These are phyloP conservation scores for Ogataea siamensis DNA, from an alignment of 805 yeast species.

Conservation along the genomic window DNA sequence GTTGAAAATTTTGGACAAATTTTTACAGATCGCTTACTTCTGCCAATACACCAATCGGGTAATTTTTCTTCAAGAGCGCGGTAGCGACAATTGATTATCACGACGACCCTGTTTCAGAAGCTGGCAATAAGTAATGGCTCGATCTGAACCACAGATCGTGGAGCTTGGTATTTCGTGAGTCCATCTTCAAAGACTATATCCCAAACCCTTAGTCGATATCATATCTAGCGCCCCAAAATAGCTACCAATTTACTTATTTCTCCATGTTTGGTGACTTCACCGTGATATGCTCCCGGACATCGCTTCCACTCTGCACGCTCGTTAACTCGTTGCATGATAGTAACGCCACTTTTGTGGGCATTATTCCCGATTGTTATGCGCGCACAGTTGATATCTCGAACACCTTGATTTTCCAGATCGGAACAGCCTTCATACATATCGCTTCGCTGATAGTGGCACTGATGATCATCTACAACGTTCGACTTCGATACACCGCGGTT, in stretches of 20 bases:
- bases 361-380: conserved; percentile 78
- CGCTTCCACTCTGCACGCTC: conserved; percentile 79
- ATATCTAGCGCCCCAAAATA: conserved; percentile 7
- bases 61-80: not conserved
- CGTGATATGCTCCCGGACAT: conserved; percentile 59
- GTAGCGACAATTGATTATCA: too few relatives aligned
- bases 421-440: conserved; percentile 82
- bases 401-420: conserved; percentile 85
- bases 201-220: not conserved
- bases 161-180: too few relatives aligned
- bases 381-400: conserved; percentile 85
- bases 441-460: conserved; percentile 64
- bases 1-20: conserved; percentile 2
- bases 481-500: conserved; percentile 89
- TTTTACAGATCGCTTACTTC: conserved; percentile 1
- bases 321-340: conserved; percentile 47
- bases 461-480: conserved; percentile 71
- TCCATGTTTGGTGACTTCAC: conserved; percentile 61
- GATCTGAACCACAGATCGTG: too few relatives aligned
- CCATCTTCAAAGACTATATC: not conserved
- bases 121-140: too few relatives aligned
- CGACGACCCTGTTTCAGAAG: too few relatives aligned
- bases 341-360: conserved; percentile 48
- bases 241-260: conserved; percentile 2
- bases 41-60: conserved; percentile 6